Base-by-base conservation (phyloP, 140 eudicot genomes). In the Cichorium intybus region DNA sequence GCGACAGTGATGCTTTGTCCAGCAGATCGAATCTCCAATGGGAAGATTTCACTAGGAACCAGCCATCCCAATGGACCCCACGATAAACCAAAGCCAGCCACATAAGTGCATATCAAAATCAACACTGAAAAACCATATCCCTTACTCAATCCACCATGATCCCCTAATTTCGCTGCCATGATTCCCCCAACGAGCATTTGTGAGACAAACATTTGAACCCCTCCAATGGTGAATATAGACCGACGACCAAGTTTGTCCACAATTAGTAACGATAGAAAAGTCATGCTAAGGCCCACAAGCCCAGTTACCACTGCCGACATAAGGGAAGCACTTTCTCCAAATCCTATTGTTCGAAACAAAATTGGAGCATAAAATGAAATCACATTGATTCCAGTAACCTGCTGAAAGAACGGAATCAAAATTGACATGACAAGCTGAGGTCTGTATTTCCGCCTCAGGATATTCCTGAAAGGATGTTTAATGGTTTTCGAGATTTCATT, bases 391-490 rank as follows among this genome's bases (percentile, higher is more conserved):
- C 96, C 96, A 0, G 94, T 88, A 20, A 81, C 80, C 15, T 83
- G 85, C 62, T 88, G 96, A 74, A 88, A 85, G 72, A 80, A 73
- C 1, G 96, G 96, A 3, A 85, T 85, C 0, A 78, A 37, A 12
- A 88, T 50, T 0, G 96, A 69, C 95, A 88, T 88, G 12, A 88
- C 86, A n/a, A 88, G 80, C 37, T 88, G 94, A 7, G 89, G 96
- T 47, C 96, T 65, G 50, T 82, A 80, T 39, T 68, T 58, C 26
- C 43, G 71, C 12, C 69, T 65, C 41, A 82, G 7, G 39, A 88
- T 77, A 45, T 77, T 76, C 59, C 14, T 68, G 26, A 81, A 79
- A 21, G 84, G 89, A 63, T 77, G 72, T 51, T 63, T 71, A 10
- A 77, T 63, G 20, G 73, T 45, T 64, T 74, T 84, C 18, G 90